These are phyloP conservation scores for Megacollybia marginata DNA, from an alignment of 768 basidiomycete genomes.

Conservation along the genomic window DNA sequence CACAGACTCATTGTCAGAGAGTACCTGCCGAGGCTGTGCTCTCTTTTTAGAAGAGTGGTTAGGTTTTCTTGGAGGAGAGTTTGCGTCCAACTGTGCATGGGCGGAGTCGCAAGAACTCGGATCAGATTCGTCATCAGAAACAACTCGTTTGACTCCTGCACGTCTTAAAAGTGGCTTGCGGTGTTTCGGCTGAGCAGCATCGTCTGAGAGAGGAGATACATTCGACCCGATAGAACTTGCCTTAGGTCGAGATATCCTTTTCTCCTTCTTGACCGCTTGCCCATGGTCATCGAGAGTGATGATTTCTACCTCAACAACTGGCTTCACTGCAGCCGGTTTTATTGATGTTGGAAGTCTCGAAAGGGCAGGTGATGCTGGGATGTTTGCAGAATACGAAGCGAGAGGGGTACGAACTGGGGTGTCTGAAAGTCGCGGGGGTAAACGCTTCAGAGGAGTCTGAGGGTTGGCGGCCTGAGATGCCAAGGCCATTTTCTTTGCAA, in stretches of 20 bases:
- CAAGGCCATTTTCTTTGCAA: constrained; percentile 1
- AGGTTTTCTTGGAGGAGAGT: too few species aligned
- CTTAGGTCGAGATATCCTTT: constrained; percentile 44
- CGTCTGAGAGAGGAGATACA: constrained; percentile 9
- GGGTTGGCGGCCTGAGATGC: constrained; percentile 1
- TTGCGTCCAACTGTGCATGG: neutral
- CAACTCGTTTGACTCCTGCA: constrained; percentile 18
- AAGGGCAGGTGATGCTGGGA: constrained; percentile 29
- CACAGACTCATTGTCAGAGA: too few species aligned
- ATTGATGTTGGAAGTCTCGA: constrained; percentile 16
- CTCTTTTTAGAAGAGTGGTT: too few species aligned
- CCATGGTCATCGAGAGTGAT: constrained; percentile 58
- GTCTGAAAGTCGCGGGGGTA: too few species aligned
- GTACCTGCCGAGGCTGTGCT: too few species aligned
- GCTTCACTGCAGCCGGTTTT: constrained; percentile 30
- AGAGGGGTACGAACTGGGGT: constrained; percentile 30
- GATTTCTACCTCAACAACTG: constrained; percentile 60
- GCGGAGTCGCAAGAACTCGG: neutral
- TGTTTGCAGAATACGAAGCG: constrained; percentile 28
- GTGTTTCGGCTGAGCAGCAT: constrained; percentile 11
- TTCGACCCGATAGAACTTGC: neutral
- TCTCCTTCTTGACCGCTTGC: constrained; percentile 49
- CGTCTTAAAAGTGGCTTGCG: constrained; percentile 19
- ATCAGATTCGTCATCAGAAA: constrained; percentile 39
- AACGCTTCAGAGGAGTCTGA: neutral